These are phyloP conservation scores for Middelhovenomyces tepae DNA, from an alignment of 805 yeast genomes.

Conservation along the genomic window DNA sequence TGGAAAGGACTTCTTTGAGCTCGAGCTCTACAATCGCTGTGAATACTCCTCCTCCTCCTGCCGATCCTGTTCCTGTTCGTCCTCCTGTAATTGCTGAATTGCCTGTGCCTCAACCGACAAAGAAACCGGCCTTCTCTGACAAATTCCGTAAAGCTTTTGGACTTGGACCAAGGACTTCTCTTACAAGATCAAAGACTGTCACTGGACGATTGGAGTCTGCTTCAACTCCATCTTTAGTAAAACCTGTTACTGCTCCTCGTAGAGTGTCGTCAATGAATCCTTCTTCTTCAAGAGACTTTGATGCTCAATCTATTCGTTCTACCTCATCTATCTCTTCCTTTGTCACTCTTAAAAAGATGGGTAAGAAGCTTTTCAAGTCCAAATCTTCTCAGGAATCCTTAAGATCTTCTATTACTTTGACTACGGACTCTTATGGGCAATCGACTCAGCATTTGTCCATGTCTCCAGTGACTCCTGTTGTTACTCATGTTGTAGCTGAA, in stretches of 20 bases:
- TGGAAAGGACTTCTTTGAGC: neutral
- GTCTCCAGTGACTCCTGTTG: slow-evolving; percentile 9
- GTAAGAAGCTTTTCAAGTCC: slow-evolving; percentile 7
- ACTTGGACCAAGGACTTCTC: too few relatives aligned
- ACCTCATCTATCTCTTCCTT: slow-evolving; percentile 3
- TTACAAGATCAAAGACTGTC: too few relatives aligned
- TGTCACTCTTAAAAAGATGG: slow-evolving; percentile 6
- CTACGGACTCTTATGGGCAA: slow-evolving; percentile 1
- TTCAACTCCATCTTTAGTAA: too few relatives aligned
- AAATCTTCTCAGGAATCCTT: neutral
- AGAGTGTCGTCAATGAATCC: too few relatives aligned
- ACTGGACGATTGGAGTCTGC: too few relatives aligned
- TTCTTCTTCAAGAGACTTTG: too few relatives aligned
- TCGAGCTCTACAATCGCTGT: neutral
- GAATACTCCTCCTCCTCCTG: slow-evolving; percentile 1
- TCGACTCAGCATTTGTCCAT: too few relatives aligned
- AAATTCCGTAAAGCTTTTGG: too few relatives aligned
- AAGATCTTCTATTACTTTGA: neutral
- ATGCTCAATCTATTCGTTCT: slow-evolving; percentile 3
- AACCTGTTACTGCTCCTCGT: too few relatives aligned
- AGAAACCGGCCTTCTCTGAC: too few relatives aligned
- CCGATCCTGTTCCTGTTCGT: neutral
- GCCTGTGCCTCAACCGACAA: too few relatives aligned
- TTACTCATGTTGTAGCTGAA: slow-evolving; percentile 15
- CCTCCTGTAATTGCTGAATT: slow-evolving; percentile 2